A percentile compares a stretch with the other conserved stretches of the same genome.
Conservation (phyloP, 371 early-diverging fungal species). For the Rhizomucor pusillus region DNA sequence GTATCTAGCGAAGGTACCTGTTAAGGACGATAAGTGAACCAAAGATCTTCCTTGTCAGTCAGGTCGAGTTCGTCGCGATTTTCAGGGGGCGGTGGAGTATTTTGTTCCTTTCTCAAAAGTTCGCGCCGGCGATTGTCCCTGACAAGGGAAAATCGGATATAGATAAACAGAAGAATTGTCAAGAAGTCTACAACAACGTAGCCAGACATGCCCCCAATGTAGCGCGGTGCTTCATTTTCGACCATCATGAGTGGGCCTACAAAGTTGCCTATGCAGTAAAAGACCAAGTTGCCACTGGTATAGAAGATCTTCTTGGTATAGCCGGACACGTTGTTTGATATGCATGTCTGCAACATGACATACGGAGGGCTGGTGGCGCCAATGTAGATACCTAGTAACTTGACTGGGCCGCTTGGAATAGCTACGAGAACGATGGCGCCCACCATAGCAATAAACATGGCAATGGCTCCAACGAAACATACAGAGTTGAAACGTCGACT, state of each 20-base stretch:
- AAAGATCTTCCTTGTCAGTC: conserved; percentile 38
- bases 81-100: conserved; percentile 7
- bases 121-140: conserved; percentile 12
- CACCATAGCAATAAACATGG: conserved; percentile 6
- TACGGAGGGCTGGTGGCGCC: conserved; percentile 4
- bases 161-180: conserved; percentile 14
- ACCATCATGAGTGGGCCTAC: conserved; percentile 30
- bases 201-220: conserved; percentile 15
- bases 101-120: conserved; percentile 6
- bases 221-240: conserved; percentile 11
- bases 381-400: neutral
- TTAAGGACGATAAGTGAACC: conserved; percentile 36
- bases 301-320: conserved; percentile 24
- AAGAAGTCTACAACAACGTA: conserved; percentile 20
- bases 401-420: neutral
- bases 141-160: conserved; percentile 3
- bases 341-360: conserved; percentile 16
- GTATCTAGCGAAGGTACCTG: too few relatives aligned
- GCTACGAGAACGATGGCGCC: conserved; percentile 10
- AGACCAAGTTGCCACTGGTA: conserved; percentile 16
- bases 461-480: conserved; percentile 4
- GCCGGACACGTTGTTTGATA: conserved; percentile 14
- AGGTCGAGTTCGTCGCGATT: conserved; percentile 29
- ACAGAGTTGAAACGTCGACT: conserved; percentile 7
- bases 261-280: conserved; percentile 28